Percentiles rank a stretch among this genome's conserved stretches.
phyloP scores from a whole-genome alignment of 2,329 filamentous ascomycete species.

The Nemania sp. region DNA sequence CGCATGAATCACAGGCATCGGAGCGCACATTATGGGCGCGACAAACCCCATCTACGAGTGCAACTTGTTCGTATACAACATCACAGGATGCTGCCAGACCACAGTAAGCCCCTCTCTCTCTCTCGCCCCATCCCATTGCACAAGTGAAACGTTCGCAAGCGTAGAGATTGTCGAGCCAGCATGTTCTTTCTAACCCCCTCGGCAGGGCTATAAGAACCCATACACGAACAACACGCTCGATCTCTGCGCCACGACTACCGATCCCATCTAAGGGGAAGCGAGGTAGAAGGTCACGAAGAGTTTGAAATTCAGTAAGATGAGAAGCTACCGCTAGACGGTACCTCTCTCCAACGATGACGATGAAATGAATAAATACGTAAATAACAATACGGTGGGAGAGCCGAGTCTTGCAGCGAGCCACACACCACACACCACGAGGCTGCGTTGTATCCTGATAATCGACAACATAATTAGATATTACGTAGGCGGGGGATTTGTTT shows the following conservation, averaged over 20 bases:
- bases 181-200: not conserved
- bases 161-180: not conserved
- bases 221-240: slow-evolving; percentile 44
- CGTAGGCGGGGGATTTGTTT: not conserved
- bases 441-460: too few relatives aligned
- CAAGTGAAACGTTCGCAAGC: not conserved
- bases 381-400: too few relatives aligned
- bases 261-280: slow-evolving; percentile 21
- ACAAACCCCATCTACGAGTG: slow-evolving; percentile 45
- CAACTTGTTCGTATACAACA: slow-evolving; percentile 47
- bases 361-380: not conserved
- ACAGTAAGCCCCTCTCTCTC: slow-evolving; percentile 37
- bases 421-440: not conserved
- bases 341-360: not conserved
- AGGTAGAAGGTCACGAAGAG: not conserved
- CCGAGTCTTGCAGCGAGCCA: not conserved
- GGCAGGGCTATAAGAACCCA: slow-evolving; percentile 46
- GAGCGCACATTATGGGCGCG: slow-evolving; percentile 42
- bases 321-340: slow-evolving; percentile 33
- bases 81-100: slow-evolving; percentile 47
- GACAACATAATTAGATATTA: not conserved
- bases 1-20: slow-evolving; percentile 33
- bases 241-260: slow-evolving; percentile 42
- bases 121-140: too few relatives aligned
- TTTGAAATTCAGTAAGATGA: not conserved